Evolutionary conservation across 2,329 filamentous ascomycete genomes (phyloP).

Genomic region (Myriangium duriaei): DNA sequence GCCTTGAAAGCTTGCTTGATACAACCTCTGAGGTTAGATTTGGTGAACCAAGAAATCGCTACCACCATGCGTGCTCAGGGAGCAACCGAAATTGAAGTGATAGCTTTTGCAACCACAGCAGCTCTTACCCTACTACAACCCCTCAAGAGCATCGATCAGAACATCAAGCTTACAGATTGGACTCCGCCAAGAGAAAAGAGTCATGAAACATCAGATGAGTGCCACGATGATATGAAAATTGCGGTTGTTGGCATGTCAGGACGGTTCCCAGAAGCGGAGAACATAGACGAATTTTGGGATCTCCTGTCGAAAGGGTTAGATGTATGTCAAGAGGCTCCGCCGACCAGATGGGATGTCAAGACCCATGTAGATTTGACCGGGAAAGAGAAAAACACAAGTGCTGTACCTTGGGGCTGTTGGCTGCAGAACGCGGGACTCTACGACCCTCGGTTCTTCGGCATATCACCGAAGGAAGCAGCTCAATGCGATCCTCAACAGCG

Average conservation of each 20-base stretch:
- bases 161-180: slow-evolving; percentile 19
- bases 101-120: slow-evolving; percentile 5
- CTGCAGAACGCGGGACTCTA: slow-evolving; percentile 10
- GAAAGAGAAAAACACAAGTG: slow-evolving; percentile 10
- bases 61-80: too few relatives aligned
- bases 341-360: slow-evolving; percentile 7
- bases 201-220: too few relatives aligned
- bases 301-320: slow-evolving; percentile 19
- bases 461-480: slow-evolving; percentile 11
- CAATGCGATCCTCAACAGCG: slow-evolving; percentile 13
- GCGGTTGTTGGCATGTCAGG: slow-evolving; percentile 20
- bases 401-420: slow-evolving; percentile 9
- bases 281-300: slow-evolving; percentile 26
- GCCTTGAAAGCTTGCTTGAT: slow-evolving; percentile 7
- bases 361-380: slow-evolving; percentile 9
- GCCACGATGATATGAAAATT: slow-evolving; percentile 12
- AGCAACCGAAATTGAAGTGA: not conserved
- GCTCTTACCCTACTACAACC: slow-evolving; percentile 7
- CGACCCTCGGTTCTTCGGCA: slow-evolving; percentile 13
- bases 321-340: slow-evolving; percentile 7
- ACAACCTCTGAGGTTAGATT: slow-evolving; percentile 9
- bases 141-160: slow-evolving; percentile 10
- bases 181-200: slow-evolving; percentile 11
- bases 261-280: slow-evolving; percentile 15
- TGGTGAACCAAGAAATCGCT: slow-evolving; percentile 3